A percentile compares a stretch with the other conserved stretches of the same genome.
Conservation (phyloP, 1,284 basidiomycete species). For the Ganoderma lingzhi region DNA sequence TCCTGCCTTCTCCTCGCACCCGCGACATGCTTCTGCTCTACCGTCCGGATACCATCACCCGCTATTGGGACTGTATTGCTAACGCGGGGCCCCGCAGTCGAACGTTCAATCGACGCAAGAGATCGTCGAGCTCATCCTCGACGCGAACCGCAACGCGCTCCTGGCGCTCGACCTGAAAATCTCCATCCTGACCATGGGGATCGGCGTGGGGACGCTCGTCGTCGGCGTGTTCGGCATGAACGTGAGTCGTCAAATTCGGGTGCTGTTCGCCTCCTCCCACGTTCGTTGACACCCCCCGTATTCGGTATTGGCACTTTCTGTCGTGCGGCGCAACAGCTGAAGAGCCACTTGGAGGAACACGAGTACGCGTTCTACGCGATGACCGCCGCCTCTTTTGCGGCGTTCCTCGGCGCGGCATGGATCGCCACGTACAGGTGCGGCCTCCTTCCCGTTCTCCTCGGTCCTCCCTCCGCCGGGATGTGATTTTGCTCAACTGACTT, state of each 20-base stretch:
- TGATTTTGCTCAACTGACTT: constrained; percentile 6
- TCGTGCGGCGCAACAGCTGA: constrained; percentile 55
- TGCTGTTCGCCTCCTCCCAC: constrained; percentile 20
- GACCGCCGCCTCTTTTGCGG: constrained; percentile 60
- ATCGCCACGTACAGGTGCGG: constrained; percentile 67
- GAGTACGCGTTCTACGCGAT: constrained; percentile 73
- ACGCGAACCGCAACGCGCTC: constrained; percentile 94
- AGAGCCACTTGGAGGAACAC: constrained; percentile 73
- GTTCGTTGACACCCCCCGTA: constrained; percentile 21
- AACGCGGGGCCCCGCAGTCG: constrained; percentile 52
- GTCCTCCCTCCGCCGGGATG: constrained; percentile 2
- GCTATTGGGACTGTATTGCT: background rate
- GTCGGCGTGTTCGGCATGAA: constrained; percentile 98
- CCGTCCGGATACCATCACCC: background rate
- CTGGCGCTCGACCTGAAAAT: constrained; percentile 93
- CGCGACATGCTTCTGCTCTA: background rate
- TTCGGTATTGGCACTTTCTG: constrained; percentile 21
- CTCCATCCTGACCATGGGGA: constrained; percentile 94
- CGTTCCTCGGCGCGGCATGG: constrained; percentile 66
- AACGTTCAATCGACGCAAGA: constrained; percentile 98
- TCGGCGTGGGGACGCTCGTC: constrained; percentile 92
- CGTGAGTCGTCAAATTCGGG: constrained; percentile 55
- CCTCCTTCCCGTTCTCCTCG: constrained; percentile 11
- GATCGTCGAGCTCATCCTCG: constrained; percentile 96
- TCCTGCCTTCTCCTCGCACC: background rate